Conservation (phyloP, 106 monocot species). For the Dendrobium officinale region DNA sequence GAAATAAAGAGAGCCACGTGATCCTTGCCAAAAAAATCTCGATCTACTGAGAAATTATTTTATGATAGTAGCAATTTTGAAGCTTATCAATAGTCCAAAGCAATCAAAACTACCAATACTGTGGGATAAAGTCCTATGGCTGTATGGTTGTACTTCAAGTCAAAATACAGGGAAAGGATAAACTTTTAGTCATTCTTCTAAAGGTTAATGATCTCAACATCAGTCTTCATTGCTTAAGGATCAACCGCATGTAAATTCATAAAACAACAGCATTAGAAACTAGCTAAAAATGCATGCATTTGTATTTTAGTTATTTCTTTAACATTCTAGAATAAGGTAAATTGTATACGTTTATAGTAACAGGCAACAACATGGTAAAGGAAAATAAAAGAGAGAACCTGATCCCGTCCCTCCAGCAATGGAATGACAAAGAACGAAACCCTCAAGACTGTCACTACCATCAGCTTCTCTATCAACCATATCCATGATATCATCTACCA, state of each 20-base stretch:
- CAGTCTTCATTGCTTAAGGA: background rate
- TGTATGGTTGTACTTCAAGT: background rate
- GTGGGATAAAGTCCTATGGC: background rate
- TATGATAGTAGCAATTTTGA: background rate
- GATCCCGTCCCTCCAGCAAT: slow-evolving; percentile 99
- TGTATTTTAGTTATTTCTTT: background rate
- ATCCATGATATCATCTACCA: slow-evolving; percentile 99
- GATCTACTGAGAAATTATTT: background rate
- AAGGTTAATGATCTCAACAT: background rate
- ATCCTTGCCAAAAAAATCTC: background rate
- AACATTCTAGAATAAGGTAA: background rate
- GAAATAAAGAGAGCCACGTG: no score
- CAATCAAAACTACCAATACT: background rate
- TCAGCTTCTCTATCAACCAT: slow-evolving; percentile 99
- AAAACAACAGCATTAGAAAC: background rate
- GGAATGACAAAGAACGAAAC: slow-evolving; percentile 97
- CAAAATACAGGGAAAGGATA: background rate
- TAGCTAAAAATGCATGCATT: background rate
- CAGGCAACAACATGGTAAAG: slow-evolving; percentile 1
- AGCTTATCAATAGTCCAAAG: background rate
- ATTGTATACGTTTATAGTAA: background rate
- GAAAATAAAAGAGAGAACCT: slow-evolving; percentile 37
- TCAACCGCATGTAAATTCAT: background rate
- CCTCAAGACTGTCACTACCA: slow-evolving; percentile 99
- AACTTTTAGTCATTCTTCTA: background rate